A percentile compares a stretch with the other conserved stretches of the same genome.
Evolutionary conservation across 352 stramenopile genomes (phyloP).

Genomic region (Phytophthora pseudosyringae): DNA sequence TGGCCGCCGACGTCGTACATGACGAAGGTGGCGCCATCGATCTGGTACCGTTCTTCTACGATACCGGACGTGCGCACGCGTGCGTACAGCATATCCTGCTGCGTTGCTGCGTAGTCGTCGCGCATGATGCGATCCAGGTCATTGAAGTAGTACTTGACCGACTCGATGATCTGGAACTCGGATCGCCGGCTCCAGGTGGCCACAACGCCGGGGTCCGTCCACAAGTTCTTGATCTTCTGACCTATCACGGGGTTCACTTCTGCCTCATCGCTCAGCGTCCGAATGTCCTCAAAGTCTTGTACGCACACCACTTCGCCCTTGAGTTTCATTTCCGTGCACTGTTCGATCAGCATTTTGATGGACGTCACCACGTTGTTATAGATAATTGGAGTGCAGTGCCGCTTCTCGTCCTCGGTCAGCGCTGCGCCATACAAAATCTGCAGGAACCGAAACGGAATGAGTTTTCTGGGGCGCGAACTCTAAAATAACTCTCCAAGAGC

Average conservation of each 20-base stretch:
- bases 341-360: conserved; percentile 93
- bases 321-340: conserved; percentile 84
- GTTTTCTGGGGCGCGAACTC: conserved; percentile 1
- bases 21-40: conserved; percentile 96
- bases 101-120: conserved; percentile 92
- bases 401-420: conserved; percentile 89
- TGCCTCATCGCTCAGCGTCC: conserved; percentile 80
- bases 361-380: conserved; percentile 93
- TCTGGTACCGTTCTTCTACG: conserved; percentile 95
- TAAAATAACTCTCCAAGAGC: not conserved
- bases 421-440: conserved; percentile 88
- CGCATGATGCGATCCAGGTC: conserved; percentile 95
- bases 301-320: conserved; percentile 76
- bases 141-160: conserved; percentile 97
- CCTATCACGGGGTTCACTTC: conserved; percentile 92
- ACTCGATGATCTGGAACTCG: conserved; percentile 97
- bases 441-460: conserved; percentile 13
- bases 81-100: conserved; percentile 97
- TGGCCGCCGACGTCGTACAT: conserved; percentile 98
- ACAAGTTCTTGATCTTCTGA: conserved; percentile 95
- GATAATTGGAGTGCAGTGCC: conserved; percentile 88
- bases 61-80: conserved; percentile 95
- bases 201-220: conserved; percentile 91
- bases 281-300: conserved; percentile 86
- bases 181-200: conserved; percentile 91